Conservation (phyloP, 306 rosid species). For the Prunus davidiana region DNA sequence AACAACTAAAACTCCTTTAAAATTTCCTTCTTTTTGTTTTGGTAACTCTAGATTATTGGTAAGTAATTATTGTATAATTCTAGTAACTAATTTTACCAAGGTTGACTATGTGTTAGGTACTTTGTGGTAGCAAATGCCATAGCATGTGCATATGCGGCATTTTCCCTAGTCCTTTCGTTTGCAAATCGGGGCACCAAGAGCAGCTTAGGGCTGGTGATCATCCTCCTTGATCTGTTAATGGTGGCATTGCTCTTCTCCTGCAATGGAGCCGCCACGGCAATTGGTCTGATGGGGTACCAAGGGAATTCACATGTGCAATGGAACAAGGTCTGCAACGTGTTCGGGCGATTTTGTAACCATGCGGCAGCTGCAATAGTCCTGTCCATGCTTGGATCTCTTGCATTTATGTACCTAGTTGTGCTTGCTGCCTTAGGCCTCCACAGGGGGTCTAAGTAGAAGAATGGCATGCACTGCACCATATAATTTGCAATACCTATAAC, state of each 20-base stretch:
- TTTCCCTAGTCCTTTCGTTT: conserved; percentile 33
- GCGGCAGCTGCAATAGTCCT: conserved; percentile 32
- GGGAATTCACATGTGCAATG: conserved; percentile 86
- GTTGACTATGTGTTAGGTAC: conserved; percentile 34
- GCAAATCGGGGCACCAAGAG: conserved; percentile 33
- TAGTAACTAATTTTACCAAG: neutral
- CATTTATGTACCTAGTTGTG: conserved; percentile 41
- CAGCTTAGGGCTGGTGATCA: conserved; percentile 15
- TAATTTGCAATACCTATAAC: neutral
- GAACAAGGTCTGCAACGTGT: conserved; percentile 65
- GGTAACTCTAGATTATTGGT: neutral
- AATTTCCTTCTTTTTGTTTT: neutral
- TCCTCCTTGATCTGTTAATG: conserved; percentile 43
- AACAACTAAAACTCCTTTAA: neutral
- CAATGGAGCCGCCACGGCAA: conserved; percentile 51
- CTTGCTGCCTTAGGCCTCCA: conserved; percentile 30
- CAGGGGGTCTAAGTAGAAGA: conserved; percentile 8
- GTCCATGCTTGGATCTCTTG: conserved; percentile 45
- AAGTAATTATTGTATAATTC: no score
- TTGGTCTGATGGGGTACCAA: conserved; percentile 50
- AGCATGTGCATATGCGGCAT: conserved; percentile 54
- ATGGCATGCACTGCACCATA: neutral
- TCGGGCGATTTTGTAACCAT: conserved; percentile 55
- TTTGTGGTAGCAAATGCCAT: conserved; percentile 56
- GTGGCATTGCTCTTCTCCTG: conserved; percentile 71